Base-by-base conservation (phyloP, 1,139 yeast species). In the Debaryomyces psychrophilus region DNA sequence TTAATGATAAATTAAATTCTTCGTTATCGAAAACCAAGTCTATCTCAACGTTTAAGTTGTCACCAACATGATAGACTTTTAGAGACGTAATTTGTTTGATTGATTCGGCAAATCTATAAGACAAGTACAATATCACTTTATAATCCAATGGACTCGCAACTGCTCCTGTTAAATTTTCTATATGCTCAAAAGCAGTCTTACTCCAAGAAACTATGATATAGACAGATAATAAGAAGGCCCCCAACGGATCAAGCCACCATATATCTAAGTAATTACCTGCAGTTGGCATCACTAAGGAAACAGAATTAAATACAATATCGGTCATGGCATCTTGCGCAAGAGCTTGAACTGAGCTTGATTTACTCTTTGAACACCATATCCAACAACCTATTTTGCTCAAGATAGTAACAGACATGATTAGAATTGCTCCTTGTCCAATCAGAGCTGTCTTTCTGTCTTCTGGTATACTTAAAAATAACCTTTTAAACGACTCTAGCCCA, bases 271-370 rank as follows among this genome's bases (percentile, higher is more conserved):
- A 56, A 50, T 75, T 71, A 3, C 93, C 93, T 0, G 78, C 34
- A 0, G 85, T 55, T 0, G 95, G 95, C 76, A 87, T 85, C 17
- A 86, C 55, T 37, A 87, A 73, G 1, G 93, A 86, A 35, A 87
- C 85, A 1, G 77, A 59, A 44, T 85, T 85, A 71, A 87, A 87
- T 3, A 86, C 77, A 14, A 87, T 80, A 63, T 87, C 95, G 0
- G 92, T 87, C 66, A 77, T 71, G 0, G 95, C 95, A 65, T 87
- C 95, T 60, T 86, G 93, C 1, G 93, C 90, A 46, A 87, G 68
- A 0, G 95, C 95, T 60, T 82, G 87, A 2, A 87, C 86, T 0
- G 90, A 82, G 12, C 87, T 80, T 9, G 90, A 83, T 15, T 74
- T 69, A 50, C 86, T 78, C n/a, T 73, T 68, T 26, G 77, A 68